Base-by-base conservation (phyloP, 352 stramenopile species). In the Globisporangium cylindrosporum region DNA sequence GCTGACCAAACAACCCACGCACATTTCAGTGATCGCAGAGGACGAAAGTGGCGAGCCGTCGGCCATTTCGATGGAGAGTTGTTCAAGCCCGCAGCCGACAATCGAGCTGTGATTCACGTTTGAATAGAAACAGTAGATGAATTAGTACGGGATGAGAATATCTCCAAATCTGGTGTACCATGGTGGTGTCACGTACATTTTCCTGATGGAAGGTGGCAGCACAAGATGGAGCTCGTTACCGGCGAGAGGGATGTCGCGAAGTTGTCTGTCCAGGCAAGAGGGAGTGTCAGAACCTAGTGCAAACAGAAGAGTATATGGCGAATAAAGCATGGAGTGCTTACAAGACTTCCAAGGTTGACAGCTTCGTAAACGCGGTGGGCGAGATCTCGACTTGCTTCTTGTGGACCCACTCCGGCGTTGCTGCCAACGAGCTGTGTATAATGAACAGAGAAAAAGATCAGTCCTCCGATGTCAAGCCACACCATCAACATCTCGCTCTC, bases 211-310 rank as follows among this genome's bases (percentile, higher is more conserved):
- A 3, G 59, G 4, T 36, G 81, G 80, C 10, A 90, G 70, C 34
- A 83, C 59, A 14, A 90, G 64, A 20, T 83, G 75, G 18, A 90
- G 66, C 18, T 66, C 36, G 3, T 32, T 62, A 10, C 74, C 61
- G 25, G 67, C 72, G 4, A 90, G 24, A 7, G 78, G 73, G 34
- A 90, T 70, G 4, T 81, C 73, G 22, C 76, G 68, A 20, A 90
- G 73, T 12, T 80, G 67, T 25, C 82, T 90, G 46, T 43, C 48
- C 51, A 43, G 20, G 5, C 43, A 71, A 43, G 76, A 57, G 27
- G 34, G 51, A 59, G 57, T 53, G 43, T 54, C 4, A 46, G 6
- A 15, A 48, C 15, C 57, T 0, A n/a, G 1, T 7, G 15, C 15
- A 49, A 20, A n/a, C 15, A 62, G 32, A 41, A 51, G 22, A 18